These are phyloP conservation scores for Sungouiozyma ichnusensis DNA, from an alignment of 805 yeast genomes.

Conservation along the genomic window DNA sequence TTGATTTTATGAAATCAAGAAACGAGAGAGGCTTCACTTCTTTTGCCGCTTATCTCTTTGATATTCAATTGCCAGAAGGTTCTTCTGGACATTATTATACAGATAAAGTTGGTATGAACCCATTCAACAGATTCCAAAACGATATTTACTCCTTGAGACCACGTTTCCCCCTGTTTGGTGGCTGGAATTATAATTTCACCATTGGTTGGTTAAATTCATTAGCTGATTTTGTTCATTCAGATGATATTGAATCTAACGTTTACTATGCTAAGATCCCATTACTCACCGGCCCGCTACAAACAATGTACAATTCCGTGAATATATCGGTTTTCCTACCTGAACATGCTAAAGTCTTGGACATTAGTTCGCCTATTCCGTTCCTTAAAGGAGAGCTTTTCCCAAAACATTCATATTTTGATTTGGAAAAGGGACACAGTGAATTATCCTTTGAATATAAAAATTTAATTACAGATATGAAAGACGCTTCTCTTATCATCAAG, in stretches of 20 bases:
- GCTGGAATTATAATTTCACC: slow-evolving; percentile 92
- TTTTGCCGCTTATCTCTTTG: slow-evolving; percentile 34
- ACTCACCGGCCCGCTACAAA: slow-evolving; percentile 59
- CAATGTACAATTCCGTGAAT: slow-evolving; percentile 52
- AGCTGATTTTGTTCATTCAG: slow-evolving; percentile 38
- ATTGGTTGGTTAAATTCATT: slow-evolving; percentile 79
- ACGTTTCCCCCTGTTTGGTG: slow-evolving; percentile 90
- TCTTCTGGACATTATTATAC: slow-evolving; percentile 66
- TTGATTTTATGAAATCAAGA: slow-evolving; percentile 49
- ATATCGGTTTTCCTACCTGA: slow-evolving; percentile 74
- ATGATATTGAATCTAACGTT: slow-evolving; percentile 32
- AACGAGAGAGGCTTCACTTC: slow-evolving; percentile 6
- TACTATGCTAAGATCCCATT: slow-evolving; percentile 61
- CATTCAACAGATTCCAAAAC: slow-evolving; percentile 46
- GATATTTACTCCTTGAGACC: slow-evolving; percentile 55
- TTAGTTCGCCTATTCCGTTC: slow-evolving; percentile 43
- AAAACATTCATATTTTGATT: slow-evolving; percentile 59
- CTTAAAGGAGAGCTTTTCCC: slow-evolving; percentile 16
- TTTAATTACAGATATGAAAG: slow-evolving; percentile 57
- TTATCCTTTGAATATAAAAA: slow-evolving; percentile 49
- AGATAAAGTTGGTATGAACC: slow-evolving; percentile 88
- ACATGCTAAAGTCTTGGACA: slow-evolving; percentile 53
- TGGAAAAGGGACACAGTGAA: slow-evolving; percentile 67
- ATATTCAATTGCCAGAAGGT: slow-evolving; percentile 41
- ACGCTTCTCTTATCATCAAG: slow-evolving; percentile 44